Percentiles rank a stretch among this genome's conserved stretches.
Evolutionary conservation across 23 red algal genomes (phyloP).

Genomic region (Gracilariopsis chorda): DNA sequence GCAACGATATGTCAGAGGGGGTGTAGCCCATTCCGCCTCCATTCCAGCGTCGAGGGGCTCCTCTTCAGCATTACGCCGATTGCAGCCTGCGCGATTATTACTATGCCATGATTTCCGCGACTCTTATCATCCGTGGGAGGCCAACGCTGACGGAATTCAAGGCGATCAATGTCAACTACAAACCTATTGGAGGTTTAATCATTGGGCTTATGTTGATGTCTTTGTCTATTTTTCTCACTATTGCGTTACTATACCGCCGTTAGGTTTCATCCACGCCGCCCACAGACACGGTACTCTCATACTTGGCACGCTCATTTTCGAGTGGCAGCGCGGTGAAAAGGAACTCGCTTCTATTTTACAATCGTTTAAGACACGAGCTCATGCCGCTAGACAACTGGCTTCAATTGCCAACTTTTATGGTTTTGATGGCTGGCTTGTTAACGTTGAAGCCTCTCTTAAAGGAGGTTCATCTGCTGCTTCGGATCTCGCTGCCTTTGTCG

Average conservation of each 20-base stretch:
- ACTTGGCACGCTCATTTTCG: constrained; percentile 80
- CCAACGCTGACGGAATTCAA: constrained; percentile 7
- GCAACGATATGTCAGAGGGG: constrained; percentile 5
- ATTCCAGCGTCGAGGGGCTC: not conserved
- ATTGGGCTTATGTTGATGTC: constrained; percentile 84
- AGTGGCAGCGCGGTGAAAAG: constrained; percentile 42
- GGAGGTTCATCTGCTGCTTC: constrained; percentile 8
- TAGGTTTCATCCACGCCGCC: constrained; percentile 71
- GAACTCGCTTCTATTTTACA: constrained; percentile 50
- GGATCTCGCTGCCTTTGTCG: constrained; percentile 47
- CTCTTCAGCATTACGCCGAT: not conserved
- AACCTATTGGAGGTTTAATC: constrained; percentile 59
- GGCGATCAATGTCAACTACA: constrained; percentile 5
- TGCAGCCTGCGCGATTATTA: constrained; percentile 46
- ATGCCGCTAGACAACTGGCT: constrained; percentile 62
- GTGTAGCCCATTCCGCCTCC: not conserved
- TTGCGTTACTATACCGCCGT: constrained; percentile 66
- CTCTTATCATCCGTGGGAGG: constrained; percentile 46
- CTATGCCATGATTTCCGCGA: constrained; percentile 50
- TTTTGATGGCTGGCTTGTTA: constrained; percentile 96
- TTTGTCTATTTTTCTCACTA: constrained; percentile 91
- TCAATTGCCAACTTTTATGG: constrained; percentile 69
- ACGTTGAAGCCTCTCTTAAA: constrained; percentile 47
- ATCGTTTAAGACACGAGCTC: constrained; percentile 27
- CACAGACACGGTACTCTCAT: constrained; percentile 72